Evolutionary conservation across 208 protist species (phyloP).

Genomic region (Leishmania mexicana): DNA sequence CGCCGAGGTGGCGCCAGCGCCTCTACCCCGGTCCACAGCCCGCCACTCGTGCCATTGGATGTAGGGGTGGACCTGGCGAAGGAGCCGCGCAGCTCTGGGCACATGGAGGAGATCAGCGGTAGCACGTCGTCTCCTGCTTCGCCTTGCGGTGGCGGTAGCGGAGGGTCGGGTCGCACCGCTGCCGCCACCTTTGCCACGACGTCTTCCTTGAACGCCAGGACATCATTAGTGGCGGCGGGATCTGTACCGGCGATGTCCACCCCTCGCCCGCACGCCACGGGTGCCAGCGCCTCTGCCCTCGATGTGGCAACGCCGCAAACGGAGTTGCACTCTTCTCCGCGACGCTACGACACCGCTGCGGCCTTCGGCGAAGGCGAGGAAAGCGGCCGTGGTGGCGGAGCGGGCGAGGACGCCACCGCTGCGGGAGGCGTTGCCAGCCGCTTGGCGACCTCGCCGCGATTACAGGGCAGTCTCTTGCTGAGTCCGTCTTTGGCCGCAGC

Average conservation of each 20-base stretch:
- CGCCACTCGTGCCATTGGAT: neutral
- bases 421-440: neutral
- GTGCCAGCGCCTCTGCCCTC: neutral
- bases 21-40: neutral
- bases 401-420: neutral
- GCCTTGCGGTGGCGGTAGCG: neutral
- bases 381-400: neutral
- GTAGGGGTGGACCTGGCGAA: neutral
- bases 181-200: neutral
- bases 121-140: neutral
- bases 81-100: neutral
- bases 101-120: neutral
- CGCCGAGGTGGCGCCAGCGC: neutral
- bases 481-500: constrained; percentile 29
- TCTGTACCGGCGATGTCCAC: neutral
- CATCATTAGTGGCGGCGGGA: neutral
- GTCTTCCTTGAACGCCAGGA: neutral
- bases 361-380: neutral
- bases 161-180: neutral
- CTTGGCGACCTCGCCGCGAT: constrained; percentile 10
- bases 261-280: constrained; percentile 9
- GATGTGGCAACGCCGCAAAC: constrained; percentile 14
- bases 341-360: constrained; percentile 3
- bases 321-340: constrained; percentile 17
- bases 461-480: constrained; percentile 8